Evolutionary conservation across 495 filamentous ascomycete genomes (phyloP).

Genomic region (Neurospora sp.): DNA sequence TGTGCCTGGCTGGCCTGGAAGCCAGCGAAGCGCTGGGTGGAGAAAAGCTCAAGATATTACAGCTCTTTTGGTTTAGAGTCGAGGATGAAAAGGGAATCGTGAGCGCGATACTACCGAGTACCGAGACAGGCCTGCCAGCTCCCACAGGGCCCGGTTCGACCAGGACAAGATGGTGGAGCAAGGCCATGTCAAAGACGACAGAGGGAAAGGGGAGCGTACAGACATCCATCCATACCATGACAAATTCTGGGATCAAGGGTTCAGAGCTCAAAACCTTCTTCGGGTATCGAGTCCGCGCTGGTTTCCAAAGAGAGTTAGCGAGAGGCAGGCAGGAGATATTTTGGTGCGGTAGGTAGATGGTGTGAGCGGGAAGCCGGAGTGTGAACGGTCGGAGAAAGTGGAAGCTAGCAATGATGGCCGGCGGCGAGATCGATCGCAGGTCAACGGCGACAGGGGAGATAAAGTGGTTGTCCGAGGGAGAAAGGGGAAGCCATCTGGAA

Average conservation of each 20-base stretch:
- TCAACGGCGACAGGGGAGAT: neutral
- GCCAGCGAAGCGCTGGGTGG: no score
- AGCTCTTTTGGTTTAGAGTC: no score
- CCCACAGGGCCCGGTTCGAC: no score
- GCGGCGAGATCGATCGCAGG: neutral
- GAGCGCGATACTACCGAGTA: no score
- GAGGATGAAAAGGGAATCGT: no score
- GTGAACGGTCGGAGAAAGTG: neutral
- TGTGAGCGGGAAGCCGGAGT: neutral
- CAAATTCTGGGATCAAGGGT: neutral
- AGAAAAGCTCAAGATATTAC: no score
- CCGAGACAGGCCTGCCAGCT: no score
- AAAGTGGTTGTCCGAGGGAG: neutral
- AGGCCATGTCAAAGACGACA: no score
- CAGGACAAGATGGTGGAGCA: no score
- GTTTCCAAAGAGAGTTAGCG: neutral
- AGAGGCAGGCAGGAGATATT: neutral
- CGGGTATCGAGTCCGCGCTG: neutral
- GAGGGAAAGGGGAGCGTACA: no score
- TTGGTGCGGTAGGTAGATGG: neutral
- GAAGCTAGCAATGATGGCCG: neutral
- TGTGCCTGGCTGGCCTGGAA: no score
- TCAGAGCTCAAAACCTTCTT: neutral
- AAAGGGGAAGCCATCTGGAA: neutral
- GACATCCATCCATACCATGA: no score